Evolutionary conservation across 1,284 basidiomycete genomes (phyloP), one percentile per base, ranked within the genome.

Genomic region (Cryptococcus sp.): DNA sequence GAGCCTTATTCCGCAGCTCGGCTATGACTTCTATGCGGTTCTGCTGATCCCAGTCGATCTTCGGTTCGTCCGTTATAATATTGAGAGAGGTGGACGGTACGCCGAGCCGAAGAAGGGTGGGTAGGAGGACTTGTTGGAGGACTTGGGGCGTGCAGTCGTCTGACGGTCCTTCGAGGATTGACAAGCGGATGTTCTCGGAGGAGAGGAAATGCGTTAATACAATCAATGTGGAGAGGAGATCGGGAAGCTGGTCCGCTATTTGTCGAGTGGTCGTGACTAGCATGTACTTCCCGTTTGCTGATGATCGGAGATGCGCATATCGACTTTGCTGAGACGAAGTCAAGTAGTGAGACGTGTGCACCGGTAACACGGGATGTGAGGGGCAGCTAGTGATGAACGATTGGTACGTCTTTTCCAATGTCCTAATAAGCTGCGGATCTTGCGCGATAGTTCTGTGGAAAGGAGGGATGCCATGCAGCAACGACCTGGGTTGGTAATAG

Each of bases 11-110:
- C 16, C 79, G 57, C 47, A 80, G 61, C 16, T 66, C 66, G 1
- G 79, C 75, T 16, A 80, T 67, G 25, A 67, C 63, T 46, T 74
- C 72, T 40, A 80, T 80, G 11, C 79, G 64, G 55, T 80, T 78
- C 6, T 66, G 67, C 10, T 64, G 45, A 23, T 40, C 39, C 57
- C 75, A 80, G 48, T 76, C 66, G 23, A 78, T 70, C 23, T 68
- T 63, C 0, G 67, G 66, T 30, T 74, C 64, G 30, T 72, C 50
- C 6, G 75, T 77, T 19, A 56, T 45, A 23, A 79, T 61, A 5
- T 61, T 57, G 7, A 79, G 65, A 2, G 66, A 60, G 1, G 47
- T 51, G 6, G 53, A 25, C 5, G 70, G 63, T 0, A 80, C 69
- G 8, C 75, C 75, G 20, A 78, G 63, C 1, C 57, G 41, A 0